Evolutionary conservation across 2,329 filamentous ascomycete species (phyloP), one percentile per base, ranked within the genome.

Genomic region (Hypomyces perniciosus): DNA sequence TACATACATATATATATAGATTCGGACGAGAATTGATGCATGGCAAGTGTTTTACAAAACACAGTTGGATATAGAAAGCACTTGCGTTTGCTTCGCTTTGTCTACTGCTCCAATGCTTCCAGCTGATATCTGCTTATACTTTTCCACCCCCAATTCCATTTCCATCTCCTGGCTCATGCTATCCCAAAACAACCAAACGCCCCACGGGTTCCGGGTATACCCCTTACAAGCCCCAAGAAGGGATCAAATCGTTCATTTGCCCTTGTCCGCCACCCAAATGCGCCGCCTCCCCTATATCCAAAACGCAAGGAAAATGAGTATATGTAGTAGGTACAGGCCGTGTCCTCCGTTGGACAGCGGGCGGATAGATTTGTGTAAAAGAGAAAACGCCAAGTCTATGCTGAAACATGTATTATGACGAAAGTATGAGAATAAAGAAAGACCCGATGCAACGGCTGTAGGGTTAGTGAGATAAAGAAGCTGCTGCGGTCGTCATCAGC

Each of bases 371-470:
- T 53, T 53, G 57, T 57, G 37, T 35, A 34, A 41, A 45, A 52
- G 53, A 50, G 52, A 53, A 59, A 65, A 66, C 61, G 64, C 65
- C 59, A 53, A 61, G 59, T 65, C 63, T 68, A 67, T 68, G 62
- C 59, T 56, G 59, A 62, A 58, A 57, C 57, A 38, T 13, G 35
- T 30, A 47, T 44, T 42, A 42, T 31, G 39, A 44, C 30, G 51
- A 61, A 54, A 57, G 56, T 56, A 58, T 56, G 39, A 50, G 40
- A 34, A 38, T 35, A 50, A 37, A 33, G 39, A 46, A 44, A 41
- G 27, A 31, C 20, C 20, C 20, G 20, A 20, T 20, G 20, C 20
- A 29, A 39, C 5, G 39, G 33, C 31, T 31, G 12, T 43, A 34
- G 12, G 35, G 62, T 62, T 59, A 59, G 59, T 62, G 59, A 60